Conservation (phyloP, 495 filamentous ascomycete species). For the Parmelia sp. region DNA sequence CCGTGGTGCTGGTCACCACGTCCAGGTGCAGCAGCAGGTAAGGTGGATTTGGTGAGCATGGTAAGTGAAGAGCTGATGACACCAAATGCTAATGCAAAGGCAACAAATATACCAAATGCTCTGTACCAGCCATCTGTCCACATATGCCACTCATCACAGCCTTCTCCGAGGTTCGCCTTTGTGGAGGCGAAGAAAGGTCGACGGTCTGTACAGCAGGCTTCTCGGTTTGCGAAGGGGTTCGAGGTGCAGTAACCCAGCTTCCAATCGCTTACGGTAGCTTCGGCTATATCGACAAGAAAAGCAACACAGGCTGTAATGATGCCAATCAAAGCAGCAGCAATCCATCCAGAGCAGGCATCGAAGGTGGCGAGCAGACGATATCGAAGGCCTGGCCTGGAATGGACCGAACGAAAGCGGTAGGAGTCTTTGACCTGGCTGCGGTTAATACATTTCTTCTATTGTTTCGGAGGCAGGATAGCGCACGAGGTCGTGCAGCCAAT, state of each 20-base stretch:
- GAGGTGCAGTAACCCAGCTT: constrained; percentile 48
- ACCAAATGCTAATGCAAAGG: constrained; percentile 44
- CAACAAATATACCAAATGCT: constrained; percentile 45
- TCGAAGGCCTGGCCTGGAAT: constrained; percentile 35
- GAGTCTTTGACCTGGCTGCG: constrained; percentile 46
- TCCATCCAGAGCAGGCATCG: constrained; percentile 46
- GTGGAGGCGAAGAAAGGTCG: constrained; percentile 25
- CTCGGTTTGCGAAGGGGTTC: constrained; percentile 42
- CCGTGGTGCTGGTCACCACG: constrained; percentile 24
- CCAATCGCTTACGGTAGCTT: constrained; percentile 48
- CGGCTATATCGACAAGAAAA: constrained; percentile 48
- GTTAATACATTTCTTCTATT: constrained; percentile 12
- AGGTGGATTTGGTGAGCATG: constrained; percentile 44
- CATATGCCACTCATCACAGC: constrained; percentile 37
- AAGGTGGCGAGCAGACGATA: constrained; percentile 30
- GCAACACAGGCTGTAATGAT: constrained; percentile 50
- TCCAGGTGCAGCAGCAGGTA: constrained; percentile 38
- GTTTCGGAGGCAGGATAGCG: neutral
- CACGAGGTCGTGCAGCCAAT: constrained; percentile 55
- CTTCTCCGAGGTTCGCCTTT: constrained; percentile 27
- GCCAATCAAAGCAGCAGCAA: constrained; percentile 48
- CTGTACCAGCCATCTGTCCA: constrained; percentile 39
- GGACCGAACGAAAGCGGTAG: constrained; percentile 43
- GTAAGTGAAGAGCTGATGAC: constrained; percentile 45
- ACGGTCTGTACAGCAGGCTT: constrained; percentile 41